Evolutionary conservation across 768 basidiomycete genomes (phyloP), one percentile per base, ranked within the genome.

Genomic region (Podaxis pistillaris): DNA sequence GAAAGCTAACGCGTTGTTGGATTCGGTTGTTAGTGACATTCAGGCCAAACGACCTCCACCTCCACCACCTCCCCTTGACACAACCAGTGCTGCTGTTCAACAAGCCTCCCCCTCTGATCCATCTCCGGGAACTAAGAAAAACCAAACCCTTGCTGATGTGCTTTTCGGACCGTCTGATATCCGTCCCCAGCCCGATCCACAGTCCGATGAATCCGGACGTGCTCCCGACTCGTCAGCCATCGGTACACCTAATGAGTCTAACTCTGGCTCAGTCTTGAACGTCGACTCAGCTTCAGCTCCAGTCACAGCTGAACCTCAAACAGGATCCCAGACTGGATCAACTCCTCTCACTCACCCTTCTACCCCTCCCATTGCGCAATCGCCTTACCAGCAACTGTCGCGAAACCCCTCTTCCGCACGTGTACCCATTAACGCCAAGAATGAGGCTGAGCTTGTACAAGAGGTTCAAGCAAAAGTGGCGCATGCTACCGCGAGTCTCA

Each of bases 131-230:
- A 82, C 85, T 47, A 85, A 86, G 61, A 81, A 86, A 58, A 87
- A 89, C 65, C 79, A 88, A 66, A 89, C 90, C 69, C 80, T 94
- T n/a, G 88, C 91, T 1, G 87, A 88, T 60, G 87, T 86, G 17
- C 75, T 94, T 46, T 92, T 93, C 67, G 90, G 89, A 17, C 73
- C 76, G n/a, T 75, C 73, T 28, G 78, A 77, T 38, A 40, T 44
- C 52, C 56, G 44, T 24, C 41, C 53, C 4, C 46, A 30, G 22
- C n/a, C 24, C 8, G 13, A 26, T 40, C 49, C 30, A 69, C 72
- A 49, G 69, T 72, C 26, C 33, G 30, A 56, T 47, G 58, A 64
- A 65, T 49, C 64, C 58, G 56, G 62, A 56, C 56, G 19, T 46
- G 28, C 51, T 36, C 40, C 62, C 12, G 50, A 26, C 13, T 36